These are phyloP conservation scores for Blastocystis hominis DNA, from an alignment of 352 stramenopile species.

Conservation along the genomic window DNA sequence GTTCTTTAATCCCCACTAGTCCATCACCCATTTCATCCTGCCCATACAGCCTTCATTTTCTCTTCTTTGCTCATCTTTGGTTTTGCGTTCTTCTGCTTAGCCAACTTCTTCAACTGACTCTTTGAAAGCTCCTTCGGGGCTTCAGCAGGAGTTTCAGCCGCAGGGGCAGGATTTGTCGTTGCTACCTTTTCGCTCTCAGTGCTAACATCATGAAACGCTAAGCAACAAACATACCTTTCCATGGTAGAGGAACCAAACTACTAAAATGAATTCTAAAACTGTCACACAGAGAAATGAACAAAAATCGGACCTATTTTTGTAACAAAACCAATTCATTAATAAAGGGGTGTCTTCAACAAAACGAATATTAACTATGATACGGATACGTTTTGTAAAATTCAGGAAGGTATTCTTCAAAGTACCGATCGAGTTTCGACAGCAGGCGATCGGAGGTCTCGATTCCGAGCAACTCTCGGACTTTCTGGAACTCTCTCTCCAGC, in stretches of 20 bases:
- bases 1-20: conserved; percentile 59
- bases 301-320: background rate
- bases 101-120: conserved; percentile 86
- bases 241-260: background rate
- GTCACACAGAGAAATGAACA: background rate
- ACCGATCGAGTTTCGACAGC: conserved; percentile 34
- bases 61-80: conserved; percentile 67
- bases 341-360: background rate
- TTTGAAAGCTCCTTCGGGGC: conserved; percentile 77
- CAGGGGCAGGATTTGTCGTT: background rate
- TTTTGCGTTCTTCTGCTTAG: conserved; percentile 73
- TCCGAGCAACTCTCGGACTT: background rate
- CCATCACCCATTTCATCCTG: conserved; percentile 64
- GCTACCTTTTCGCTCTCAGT: background rate
- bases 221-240: background rate
- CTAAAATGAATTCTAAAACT: background rate
- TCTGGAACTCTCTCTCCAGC: conserved; percentile 3
- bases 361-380: background rate
- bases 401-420: conserved; percentile 32
- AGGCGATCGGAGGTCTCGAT: background rate
- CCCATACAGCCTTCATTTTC: conserved; percentile 61
- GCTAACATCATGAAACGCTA: background rate
- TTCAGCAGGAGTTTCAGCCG: background rate
- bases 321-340: background rate
- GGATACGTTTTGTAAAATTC: conserved; percentile 40